Evolutionary conservation across 768 basidiomycete genomes (phyloP).

Genomic region (Clitopilus hobsonii): DNA sequence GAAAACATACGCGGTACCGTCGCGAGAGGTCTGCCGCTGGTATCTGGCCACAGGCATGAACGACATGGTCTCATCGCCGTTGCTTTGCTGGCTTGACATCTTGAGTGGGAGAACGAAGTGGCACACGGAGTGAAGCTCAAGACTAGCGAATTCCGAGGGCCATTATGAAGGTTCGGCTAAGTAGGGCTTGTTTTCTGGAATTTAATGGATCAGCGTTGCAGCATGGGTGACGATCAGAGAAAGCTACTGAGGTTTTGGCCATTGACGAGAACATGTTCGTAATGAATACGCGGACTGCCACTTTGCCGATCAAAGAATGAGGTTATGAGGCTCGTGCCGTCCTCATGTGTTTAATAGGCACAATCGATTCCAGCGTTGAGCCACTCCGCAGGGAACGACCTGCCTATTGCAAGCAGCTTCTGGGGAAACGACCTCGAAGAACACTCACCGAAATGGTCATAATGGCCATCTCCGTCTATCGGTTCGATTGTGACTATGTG

Average conservation of each 20-base stretch:
- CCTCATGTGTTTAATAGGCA: background rate
- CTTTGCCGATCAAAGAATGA: slow-evolving; percentile 1
- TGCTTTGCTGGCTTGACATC: slow-evolving; percentile 5
- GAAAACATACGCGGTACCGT: background rate
- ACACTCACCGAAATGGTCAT: background rate
- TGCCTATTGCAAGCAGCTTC: background rate
- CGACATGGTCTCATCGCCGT: slow-evolving; percentile 8
- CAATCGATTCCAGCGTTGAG: background rate
- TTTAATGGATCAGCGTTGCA: background rate
- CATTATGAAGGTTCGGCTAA: slow-evolving; percentile 1
- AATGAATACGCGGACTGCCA: slow-evolving; percentile 1
- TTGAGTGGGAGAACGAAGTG: slow-evolving; percentile 3
- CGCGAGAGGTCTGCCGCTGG: slow-evolving; percentile 9
- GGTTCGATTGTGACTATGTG: background rate
- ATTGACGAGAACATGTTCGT: background rate
- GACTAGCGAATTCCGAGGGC: background rate
- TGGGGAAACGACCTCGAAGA: background rate
- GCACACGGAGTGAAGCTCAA: slow-evolving; percentile 3
- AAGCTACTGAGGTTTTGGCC: background rate
- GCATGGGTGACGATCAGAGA: background rate
- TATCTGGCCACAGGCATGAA: slow-evolving; percentile 16
- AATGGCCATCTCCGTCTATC: background rate
- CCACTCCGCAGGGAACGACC: background rate
- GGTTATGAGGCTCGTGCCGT: background rate
- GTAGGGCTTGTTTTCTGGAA: background rate